Conservation (phyloP, 163 green algal genomes). For the Smithsoniella earleae region DNA sequence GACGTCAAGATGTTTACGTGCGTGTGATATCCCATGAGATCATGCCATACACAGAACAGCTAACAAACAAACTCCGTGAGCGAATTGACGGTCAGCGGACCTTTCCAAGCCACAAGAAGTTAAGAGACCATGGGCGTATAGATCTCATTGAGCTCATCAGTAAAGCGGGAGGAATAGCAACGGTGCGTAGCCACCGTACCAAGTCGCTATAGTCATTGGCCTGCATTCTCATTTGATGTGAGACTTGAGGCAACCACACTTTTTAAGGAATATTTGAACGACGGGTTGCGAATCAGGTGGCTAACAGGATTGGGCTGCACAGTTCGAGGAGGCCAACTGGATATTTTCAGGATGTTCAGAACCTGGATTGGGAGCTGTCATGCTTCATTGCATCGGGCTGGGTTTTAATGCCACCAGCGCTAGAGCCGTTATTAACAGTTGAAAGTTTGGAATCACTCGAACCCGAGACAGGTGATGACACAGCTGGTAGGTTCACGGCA, state of each 20-base stretch:
- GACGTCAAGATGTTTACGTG: conserved; percentile 4
- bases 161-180: conserved; percentile 7
- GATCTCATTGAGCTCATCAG: conserved; percentile 9
- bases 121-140: not conserved
- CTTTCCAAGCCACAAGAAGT: not conserved
- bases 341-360: conserved; percentile 18
- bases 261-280: too few relatives aligned
- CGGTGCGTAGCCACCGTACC: not conserved
- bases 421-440: conserved; percentile 4
- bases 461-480: too few relatives aligned
- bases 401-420: not conserved
- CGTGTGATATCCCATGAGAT: not conserved
- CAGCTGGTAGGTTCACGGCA: too few relatives aligned
- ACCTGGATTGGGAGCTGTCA: conserved; percentile 20
- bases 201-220: too few relatives aligned
- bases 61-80: conserved; percentile 7
- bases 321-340: not conserved
- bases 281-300: too few relatives aligned
- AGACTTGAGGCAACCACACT: too few relatives aligned
- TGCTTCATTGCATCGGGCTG: conserved; percentile 30
- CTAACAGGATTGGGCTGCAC: not conserved
- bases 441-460: too few relatives aligned
- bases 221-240: too few relatives aligned
- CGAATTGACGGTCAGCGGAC: not conserved
- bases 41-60: not conserved